These are phyloP conservation scores for Mytilinidion resinicola DNA, from an alignment of 495 filamentous ascomycete genomes.

Conservation along the genomic window DNA sequence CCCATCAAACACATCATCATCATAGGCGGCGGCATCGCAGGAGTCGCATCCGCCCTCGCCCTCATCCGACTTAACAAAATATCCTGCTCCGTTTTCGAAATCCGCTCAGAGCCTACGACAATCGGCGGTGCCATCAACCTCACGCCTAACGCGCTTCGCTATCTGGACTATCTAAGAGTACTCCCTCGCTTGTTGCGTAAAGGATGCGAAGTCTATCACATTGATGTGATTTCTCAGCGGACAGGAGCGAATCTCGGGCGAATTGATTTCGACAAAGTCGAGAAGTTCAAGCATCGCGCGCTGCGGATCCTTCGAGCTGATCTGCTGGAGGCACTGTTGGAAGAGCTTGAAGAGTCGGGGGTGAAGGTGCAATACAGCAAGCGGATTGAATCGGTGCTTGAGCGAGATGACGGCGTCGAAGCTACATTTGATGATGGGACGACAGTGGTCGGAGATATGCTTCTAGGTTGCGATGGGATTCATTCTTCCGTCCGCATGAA, in stretches of 20 bases:
- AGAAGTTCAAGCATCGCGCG: constrained; percentile 18
- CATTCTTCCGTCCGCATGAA: constrained; percentile 20
- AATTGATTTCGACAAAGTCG: constrained; percentile 14
- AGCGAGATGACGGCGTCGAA: constrained; percentile 4
- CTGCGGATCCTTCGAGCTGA: constrained; percentile 14
- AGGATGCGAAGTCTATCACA: constrained; percentile 14
- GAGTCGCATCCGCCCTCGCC: constrained; percentile 14
- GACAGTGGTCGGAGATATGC: constrained; percentile 9
- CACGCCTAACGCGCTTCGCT: constrained; percentile 21
- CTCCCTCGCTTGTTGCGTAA: neutral
- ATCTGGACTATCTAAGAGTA: constrained; percentile 18
- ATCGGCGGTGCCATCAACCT: constrained; percentile 22
- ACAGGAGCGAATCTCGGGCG: constrained; percentile 13
- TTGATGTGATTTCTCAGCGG: constrained; percentile 18
- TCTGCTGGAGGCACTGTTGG: constrained; percentile 11
- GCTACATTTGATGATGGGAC: constrained; percentile 14
- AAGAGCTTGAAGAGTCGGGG: constrained; percentile 10
- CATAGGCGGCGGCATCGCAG: constrained; percentile 23
- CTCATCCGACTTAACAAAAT: constrained; percentile 10
- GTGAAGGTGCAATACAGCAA: constrained; percentile 17
- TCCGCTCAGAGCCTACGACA: constrained; percentile 17
- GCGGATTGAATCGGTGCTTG: neutral
- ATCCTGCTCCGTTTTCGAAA: constrained; percentile 17
- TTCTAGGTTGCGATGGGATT: constrained; percentile 24
- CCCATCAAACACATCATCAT: constrained; percentile 16